Evolutionary conservation across 768 basidiomycete species (phyloP).

Genomic region (Boletus pseudo-olivaceus): DNA sequence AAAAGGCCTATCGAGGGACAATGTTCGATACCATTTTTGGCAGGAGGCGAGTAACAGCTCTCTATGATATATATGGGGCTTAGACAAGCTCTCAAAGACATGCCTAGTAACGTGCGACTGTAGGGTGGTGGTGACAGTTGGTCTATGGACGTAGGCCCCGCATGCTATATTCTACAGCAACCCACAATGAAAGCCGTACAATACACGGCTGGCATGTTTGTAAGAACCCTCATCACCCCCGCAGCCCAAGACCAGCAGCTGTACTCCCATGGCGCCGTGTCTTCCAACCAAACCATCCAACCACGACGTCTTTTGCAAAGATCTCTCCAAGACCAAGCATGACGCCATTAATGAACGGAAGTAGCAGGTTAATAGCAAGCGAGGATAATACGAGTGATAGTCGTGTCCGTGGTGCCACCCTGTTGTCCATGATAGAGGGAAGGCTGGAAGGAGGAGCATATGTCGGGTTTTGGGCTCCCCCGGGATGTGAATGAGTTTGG

Average conservation of each 20-base stretch:
- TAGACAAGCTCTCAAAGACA: slow-evolving; percentile 54
- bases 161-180: background rate
- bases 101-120: slow-evolving; percentile 50
- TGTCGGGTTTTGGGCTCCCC: slow-evolving; percentile 26
- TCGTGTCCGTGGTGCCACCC: slow-evolving; percentile 65
- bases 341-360: slow-evolving; percentile 91
- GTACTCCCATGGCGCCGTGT: slow-evolving; percentile 18
- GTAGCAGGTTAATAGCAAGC: slow-evolving; percentile 76
- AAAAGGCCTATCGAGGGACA: too few species aligned
- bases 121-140: slow-evolving; percentile 17
- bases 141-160: background rate
- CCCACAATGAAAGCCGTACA: background rate
- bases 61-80: background rate
- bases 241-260: slow-evolving; percentile 25
- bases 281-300: slow-evolving; percentile 49
- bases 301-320: slow-evolving; percentile 76
- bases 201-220: background rate
- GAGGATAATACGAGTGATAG: slow-evolving; percentile 66
- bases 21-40: slow-evolving; percentile 28
- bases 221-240: slow-evolving; percentile 9
- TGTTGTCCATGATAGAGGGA: slow-evolving; percentile 65
- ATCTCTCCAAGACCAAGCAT: slow-evolving; percentile 98
- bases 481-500: slow-evolving; percentile 18
- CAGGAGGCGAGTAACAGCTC: slow-evolving; percentile 11
- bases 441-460: slow-evolving; percentile 46